Percentiles rank a stretch among this genome's conserved stretches.
Evolutionary conservation across 2,329 filamentous ascomycete genomes (phyloP).

Genomic region (Aspergillus ochraceoroseus): DNA sequence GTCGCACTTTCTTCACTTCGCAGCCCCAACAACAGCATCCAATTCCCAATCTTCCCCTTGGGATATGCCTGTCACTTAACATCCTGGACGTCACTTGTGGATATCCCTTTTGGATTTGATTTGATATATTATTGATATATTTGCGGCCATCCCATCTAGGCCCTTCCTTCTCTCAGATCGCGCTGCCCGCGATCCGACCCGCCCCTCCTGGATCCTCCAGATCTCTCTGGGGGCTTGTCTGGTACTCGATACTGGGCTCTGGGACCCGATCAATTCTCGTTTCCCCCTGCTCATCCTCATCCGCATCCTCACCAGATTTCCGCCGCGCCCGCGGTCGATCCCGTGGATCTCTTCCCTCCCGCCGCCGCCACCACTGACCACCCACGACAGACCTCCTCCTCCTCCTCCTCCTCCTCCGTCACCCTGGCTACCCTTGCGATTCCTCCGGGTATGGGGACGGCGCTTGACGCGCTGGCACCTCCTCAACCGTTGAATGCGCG

Average conservation of each 20-base stretch:
- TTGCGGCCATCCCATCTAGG: too few species aligned
- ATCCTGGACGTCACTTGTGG: too few species aligned
- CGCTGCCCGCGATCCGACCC: slow-evolving; percentile 33
- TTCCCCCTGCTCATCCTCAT: slow-evolving; percentile 23
- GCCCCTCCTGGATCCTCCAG: slow-evolving; percentile 50
- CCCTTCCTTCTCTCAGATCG: slow-evolving; percentile 22
- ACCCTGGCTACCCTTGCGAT: slow-evolving; percentile 61
- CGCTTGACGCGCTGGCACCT: slow-evolving; percentile 55
- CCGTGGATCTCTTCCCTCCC: too few species aligned
- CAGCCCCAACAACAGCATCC: too few species aligned
- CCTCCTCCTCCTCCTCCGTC: slow-evolving; percentile 41
- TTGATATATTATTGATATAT: too few species aligned
- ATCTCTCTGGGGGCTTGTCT: slow-evolving; percentile 44
- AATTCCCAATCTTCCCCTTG: too few species aligned
- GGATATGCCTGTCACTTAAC: too few species aligned
- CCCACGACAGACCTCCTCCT: slow-evolving; percentile 30
- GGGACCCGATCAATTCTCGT: slow-evolving; percentile 33
- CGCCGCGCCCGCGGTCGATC: not conserved
- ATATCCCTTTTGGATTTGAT: too few species aligned
- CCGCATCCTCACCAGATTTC: slow-evolving; percentile 7
- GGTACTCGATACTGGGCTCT: slow-evolving; percentile 48
- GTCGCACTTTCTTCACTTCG: too few species aligned
- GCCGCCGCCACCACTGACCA: too few species aligned
- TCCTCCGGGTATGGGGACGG: slow-evolving; percentile 59
- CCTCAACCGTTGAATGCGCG: slow-evolving; percentile 61